phyloP scores from a whole-genome alignment of 2,329 filamentous ascomycete genomes.

The Aspergillus vadensis region DNA sequence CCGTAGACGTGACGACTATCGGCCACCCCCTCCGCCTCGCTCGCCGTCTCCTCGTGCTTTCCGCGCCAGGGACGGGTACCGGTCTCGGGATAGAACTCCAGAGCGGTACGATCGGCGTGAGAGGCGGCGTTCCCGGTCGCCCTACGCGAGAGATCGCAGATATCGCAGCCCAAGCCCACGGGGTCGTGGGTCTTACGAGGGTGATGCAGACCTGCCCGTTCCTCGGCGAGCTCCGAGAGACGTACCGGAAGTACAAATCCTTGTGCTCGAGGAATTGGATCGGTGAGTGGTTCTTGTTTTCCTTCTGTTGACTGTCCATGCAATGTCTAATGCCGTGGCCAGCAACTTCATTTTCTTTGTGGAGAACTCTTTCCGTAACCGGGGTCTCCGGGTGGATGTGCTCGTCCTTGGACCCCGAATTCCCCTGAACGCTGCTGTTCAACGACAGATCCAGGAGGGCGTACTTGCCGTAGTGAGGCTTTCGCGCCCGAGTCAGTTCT shows the following conservation, averaged over 20 bases:
- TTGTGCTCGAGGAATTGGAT: slow-evolving; percentile 76
- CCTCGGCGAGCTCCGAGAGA: slow-evolving; percentile 72
- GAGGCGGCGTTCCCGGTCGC: slow-evolving; percentile 70
- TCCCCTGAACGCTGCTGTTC: slow-evolving; percentile 75
- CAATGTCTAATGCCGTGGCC: slow-evolving; percentile 18
- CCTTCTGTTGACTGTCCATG: slow-evolving; percentile 1
- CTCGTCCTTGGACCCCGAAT: slow-evolving; percentile 78
- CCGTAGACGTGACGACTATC: slow-evolving; percentile 64
- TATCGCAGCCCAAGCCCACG: slow-evolving; percentile 71
- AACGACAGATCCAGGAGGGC: slow-evolving; percentile 83
- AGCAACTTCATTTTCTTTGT: slow-evolving; percentile 82
- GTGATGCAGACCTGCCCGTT: slow-evolving; percentile 67
- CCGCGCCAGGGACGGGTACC: slow-evolving; percentile 66
- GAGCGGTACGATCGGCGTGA: slow-evolving; percentile 57
- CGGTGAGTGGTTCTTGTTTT: slow-evolving; percentile 39
- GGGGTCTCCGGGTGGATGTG: slow-evolving; percentile 73
- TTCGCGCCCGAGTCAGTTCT: slow-evolving; percentile 67
- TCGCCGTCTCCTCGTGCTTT: slow-evolving; percentile 62
- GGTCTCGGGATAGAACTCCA: slow-evolving; percentile 45
- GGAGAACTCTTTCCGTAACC: slow-evolving; percentile 71
- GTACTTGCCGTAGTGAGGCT: slow-evolving; percentile 83
- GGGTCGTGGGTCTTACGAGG: slow-evolving; percentile 55
- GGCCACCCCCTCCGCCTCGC: slow-evolving; percentile 52
- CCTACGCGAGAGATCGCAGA: slow-evolving; percentile 63
- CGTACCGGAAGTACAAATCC: slow-evolving; percentile 86